Evolutionary conservation across 371 early-diverging fungal genomes (phyloP).

Genomic region (Saksenaea oblongispora): DNA sequence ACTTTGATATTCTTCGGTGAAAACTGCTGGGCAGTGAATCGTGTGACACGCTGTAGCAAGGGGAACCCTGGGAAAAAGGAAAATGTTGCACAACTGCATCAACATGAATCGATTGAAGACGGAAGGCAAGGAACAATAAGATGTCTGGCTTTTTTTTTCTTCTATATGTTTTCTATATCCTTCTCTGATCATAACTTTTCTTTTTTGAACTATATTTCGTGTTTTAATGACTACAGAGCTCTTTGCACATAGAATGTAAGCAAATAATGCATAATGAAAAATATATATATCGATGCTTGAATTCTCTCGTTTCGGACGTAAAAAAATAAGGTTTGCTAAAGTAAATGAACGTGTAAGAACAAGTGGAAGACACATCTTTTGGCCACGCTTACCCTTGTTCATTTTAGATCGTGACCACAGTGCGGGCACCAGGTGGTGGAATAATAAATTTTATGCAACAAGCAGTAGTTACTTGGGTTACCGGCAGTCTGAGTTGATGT

Average conservation of each 20-base stretch:
- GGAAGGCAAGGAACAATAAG: too few species aligned
- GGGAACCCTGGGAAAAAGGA: background rate
- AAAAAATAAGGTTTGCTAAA: background rate
- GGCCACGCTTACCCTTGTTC: background rate
- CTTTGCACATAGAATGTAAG: background rate
- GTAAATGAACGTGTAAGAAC: background rate
- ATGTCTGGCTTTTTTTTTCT: too few species aligned
- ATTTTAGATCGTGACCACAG: conserved; percentile 22
- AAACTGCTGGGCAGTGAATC: background rate
- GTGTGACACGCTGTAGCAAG: background rate
- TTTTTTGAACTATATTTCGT: too few species aligned
- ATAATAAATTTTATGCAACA: conserved; percentile 19
- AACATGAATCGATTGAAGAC: background rate
- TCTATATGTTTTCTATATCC: too few species aligned
- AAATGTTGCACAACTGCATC: background rate
- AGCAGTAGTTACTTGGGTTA: conserved; percentile 13
- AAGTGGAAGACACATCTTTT: background rate
- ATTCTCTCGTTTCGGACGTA: background rate
- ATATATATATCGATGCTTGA: background rate
- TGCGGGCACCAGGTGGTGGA: conserved; percentile 26
- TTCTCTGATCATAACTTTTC: too few species aligned
- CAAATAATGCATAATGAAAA: background rate
- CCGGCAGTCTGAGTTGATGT: background rate
- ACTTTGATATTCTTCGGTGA: background rate
- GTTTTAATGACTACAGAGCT: too few species aligned